Evolutionary conservation across 768 basidiomycete genomes (phyloP), one percentile per base, ranked within the genome.

Genomic region (Mycena haematopus): DNA sequence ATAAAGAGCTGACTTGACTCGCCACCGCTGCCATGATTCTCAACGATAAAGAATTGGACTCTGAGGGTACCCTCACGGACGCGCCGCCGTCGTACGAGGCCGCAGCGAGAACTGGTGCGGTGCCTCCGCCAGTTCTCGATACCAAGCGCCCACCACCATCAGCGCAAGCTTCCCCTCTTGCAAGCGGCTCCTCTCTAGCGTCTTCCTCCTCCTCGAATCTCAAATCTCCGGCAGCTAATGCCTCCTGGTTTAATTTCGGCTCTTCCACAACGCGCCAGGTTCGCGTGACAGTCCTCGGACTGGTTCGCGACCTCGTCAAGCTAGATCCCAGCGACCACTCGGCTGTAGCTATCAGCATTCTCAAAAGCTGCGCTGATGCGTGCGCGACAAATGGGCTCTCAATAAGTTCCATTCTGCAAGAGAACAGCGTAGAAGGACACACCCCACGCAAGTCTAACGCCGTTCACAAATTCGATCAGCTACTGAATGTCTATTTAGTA

Each of bases 281-380:
- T 31, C 75, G 73, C 5, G 65, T 70, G 35, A 82, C 80, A 9
- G 73, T 81, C 17, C 67, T 73, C 8, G 69, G 73, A 6, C 75
- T 82, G 15, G 61, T 82, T 17, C 77, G 78, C 3, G 82, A 82
- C 59, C 72, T 80, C 27, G 77, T 78, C 13, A 68, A 69, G 27
- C 68, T 69, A 44, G 52, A 46, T 14, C 52, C 58, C 29, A 46
- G 42, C 40, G 63, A 65, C 24, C 59, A 61, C 6, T 62, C 68
- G 27, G 56, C 45, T 45, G 61, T 63, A 9, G 59, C 61, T 14
- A 62, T 62, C 7, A 65, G 62, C 56, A 74, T 84, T 7, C 74
- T 86, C 14, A 74, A 76, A 11, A 80, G 78, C 58, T 86, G 84
- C 66, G 75, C 75, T 14, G 79, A 79, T 11, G 80, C 82, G 0